A percentile compares a stretch with the other conserved stretches of the same genome.
Evolutionary conservation across 2,329 filamentous ascomycete genomes (phyloP).

Genomic region (Davidsoniella virescens): DNA sequence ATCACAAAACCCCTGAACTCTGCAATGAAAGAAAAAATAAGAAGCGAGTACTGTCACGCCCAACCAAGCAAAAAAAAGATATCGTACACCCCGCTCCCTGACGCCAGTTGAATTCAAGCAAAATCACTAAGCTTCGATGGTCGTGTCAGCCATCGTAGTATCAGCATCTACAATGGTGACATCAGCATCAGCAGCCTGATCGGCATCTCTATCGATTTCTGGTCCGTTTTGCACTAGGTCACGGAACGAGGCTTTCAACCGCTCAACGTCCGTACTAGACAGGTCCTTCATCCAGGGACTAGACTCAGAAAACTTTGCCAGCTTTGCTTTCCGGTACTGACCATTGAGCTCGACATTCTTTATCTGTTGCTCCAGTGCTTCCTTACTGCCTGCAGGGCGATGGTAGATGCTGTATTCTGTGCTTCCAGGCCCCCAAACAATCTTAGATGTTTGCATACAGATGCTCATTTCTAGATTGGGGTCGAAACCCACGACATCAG

Average conservation of each 20-base stretch:
- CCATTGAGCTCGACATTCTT: constrained; percentile 35
- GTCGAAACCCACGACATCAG: constrained; percentile 40
- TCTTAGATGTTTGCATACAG: constrained; percentile 62
- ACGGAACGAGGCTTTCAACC: constrained; percentile 50
- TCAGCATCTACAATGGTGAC: constrained; percentile 19
- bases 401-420: constrained; percentile 59
- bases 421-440: constrained; percentile 57
- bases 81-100: constrained; percentile 5
- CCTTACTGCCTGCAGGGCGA: constrained; percentile 48
- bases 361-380: constrained; percentile 37
- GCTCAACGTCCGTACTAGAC: constrained; percentile 60
- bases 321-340: constrained; percentile 51
- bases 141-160: constrained; percentile 15
- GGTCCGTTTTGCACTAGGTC: constrained; percentile 35
- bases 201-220: neutral
- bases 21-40: constrained; percentile 8
- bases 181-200: constrained; percentile 16
- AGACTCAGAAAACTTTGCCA: constrained; percentile 69
- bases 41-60: constrained; percentile 7
- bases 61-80: constrained; percentile 6
- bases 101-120: neutral
- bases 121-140: constrained; percentile 9
- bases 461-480: constrained; percentile 54
- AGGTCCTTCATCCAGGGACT: constrained; percentile 65
- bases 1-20: too few relatives aligned